phyloP scores from a whole-genome alignment of 441 rosid species.

The Erodium texanum region DNA sequence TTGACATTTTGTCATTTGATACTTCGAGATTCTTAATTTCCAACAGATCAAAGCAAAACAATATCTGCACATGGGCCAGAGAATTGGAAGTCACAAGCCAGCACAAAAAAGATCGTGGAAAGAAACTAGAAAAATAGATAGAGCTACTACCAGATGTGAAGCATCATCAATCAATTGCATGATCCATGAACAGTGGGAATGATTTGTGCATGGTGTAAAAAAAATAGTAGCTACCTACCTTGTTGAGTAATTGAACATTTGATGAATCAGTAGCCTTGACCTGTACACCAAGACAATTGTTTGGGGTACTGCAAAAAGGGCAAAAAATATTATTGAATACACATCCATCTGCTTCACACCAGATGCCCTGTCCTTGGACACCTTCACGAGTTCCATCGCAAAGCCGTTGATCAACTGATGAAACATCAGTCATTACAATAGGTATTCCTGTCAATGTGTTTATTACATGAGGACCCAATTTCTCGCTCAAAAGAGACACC shows the following conservation, averaged over 20 bases:
- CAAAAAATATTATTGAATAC: slow-evolving; percentile 67
- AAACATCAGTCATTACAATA: slow-evolving; percentile 48
- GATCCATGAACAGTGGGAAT: background rate
- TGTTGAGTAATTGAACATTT: slow-evolving; percentile 63
- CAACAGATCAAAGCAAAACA: slow-evolving; percentile 48
- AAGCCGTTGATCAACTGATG: slow-evolving; percentile 52
- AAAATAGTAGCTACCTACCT: slow-evolving; percentile 31
- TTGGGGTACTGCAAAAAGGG: slow-evolving; percentile 58
- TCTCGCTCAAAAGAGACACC: slow-evolving; percentile 41
- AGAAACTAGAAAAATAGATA: background rate
- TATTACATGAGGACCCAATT: slow-evolving; percentile 22
- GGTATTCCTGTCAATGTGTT: slow-evolving; percentile 37
- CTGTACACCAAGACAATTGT: slow-evolving; percentile 67
- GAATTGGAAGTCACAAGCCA: slow-evolving; percentile 12
- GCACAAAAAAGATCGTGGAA: background rate
- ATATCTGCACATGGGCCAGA: slow-evolving; percentile 38
- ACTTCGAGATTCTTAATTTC: slow-evolving; percentile 30
- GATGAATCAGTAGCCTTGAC: slow-evolving; percentile 77
- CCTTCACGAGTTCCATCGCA: slow-evolving; percentile 29
- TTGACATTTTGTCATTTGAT: slow-evolving; percentile 20
- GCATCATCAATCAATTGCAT: background rate
- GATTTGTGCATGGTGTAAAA: background rate
- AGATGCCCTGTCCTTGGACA: slow-evolving; percentile 41
- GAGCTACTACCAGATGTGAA: background rate
- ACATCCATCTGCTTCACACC: slow-evolving; percentile 89